A percentile compares a stretch with the other conserved stretches of the same genome.
Evolutionary conservation across 495 filamentous ascomycete genomes (phyloP).

Genomic region (Podospora pseudopauciseta): DNA sequence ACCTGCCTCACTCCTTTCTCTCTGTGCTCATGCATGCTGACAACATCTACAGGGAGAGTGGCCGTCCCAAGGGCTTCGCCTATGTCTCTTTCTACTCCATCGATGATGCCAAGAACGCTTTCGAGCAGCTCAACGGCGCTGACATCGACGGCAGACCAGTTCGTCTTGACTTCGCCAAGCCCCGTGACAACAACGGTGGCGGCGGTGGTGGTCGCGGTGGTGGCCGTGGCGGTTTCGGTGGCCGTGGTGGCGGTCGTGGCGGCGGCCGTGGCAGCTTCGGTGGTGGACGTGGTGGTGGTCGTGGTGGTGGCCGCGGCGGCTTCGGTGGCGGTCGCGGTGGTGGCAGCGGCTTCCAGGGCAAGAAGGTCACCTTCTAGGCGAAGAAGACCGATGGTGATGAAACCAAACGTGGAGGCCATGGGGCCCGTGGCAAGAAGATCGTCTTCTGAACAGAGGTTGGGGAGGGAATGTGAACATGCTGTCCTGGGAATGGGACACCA

Average conservation of each 20-base stretch:
- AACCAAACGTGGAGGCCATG: constrained; percentile 43
- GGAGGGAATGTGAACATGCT: neutral
- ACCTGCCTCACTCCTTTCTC: neutral
- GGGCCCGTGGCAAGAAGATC: constrained; percentile 86
- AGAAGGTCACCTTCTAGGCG: constrained; percentile 82
- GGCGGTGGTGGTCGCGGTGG: constrained; percentile 43
- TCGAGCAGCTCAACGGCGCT: constrained; percentile 68
- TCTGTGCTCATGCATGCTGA: constrained; percentile 35
- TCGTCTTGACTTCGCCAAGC: constrained; percentile 85
- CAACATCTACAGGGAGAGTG: constrained; percentile 59
- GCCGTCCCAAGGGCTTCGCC: constrained; percentile 89
- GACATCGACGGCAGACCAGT: constrained; percentile 72
- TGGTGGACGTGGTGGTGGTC: constrained; percentile 48
- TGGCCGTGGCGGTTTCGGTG: constrained; percentile 45
- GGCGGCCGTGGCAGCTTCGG: constrained; percentile 50
- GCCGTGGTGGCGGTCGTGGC: constrained; percentile 48
- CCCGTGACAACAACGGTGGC: constrained; percentile 61
- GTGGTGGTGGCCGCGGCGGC: constrained; percentile 39
- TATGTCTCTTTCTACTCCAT: constrained; percentile 82
- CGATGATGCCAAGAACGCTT: constrained; percentile 79
- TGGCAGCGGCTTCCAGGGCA: constrained; percentile 70
- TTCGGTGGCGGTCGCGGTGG: constrained; percentile 45
- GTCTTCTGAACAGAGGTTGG: constrained; percentile 61
- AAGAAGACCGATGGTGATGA: constrained; percentile 23
- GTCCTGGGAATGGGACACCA: neutral